Evolutionary conservation across 2,329 filamentous ascomycete genomes (phyloP), one percentile per base, ranked within the genome.

Genomic region (Aspergillus quadrilineatus): DNA sequence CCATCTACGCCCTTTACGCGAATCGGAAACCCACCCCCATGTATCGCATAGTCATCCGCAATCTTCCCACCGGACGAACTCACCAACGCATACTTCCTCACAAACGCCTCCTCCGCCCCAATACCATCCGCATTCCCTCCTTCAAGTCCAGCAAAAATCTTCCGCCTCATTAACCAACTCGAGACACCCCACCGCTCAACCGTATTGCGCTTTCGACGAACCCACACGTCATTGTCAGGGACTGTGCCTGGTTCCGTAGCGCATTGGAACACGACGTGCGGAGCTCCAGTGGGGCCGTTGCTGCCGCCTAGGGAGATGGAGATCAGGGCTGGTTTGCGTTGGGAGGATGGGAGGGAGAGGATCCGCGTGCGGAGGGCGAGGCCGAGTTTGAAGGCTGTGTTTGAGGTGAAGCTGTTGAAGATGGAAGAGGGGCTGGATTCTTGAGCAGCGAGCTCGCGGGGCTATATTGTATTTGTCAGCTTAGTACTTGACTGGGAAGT

Each of bases 21-120:
- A 32, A 93, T 82, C 0, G 90, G 90, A 60, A 90, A 85, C 0
- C 81, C 90, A 22, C 90, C 90, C 0, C 90, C 90, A 71, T 92
- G 89, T 60, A 92, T 89, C 1, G 89, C 89, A 76, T 89, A 93
- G 32, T 83, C 77, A 53, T 80, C 79, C 2, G 80, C 81, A 17
- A 67, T 65, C 7, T 63, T 65, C 2, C 70, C 69, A 14, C 79
- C 78, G 49, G 80, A 81, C 41, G 76, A 74, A 54, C 72, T 72
- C 5, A 82, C 80, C 66, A 92, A 75, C 34, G 81, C 85, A 67
- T 83, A 89, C 69, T 88, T 88, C 32, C 79, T 78, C 41, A 80
- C 80, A 71, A 93, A 92, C 2, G 75, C 77, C 26, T 69, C 76
- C 74, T 91, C 77, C 26, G 68, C 76, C 74, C 91, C 87, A 60